Percentiles rank a stretch among this genome's conserved stretches.
These are phyloP conservation scores for Aspergillus ibericus DNA, from an alignment of 2,329 filamentous ascomycete species.

Conservation along the genomic window DNA sequence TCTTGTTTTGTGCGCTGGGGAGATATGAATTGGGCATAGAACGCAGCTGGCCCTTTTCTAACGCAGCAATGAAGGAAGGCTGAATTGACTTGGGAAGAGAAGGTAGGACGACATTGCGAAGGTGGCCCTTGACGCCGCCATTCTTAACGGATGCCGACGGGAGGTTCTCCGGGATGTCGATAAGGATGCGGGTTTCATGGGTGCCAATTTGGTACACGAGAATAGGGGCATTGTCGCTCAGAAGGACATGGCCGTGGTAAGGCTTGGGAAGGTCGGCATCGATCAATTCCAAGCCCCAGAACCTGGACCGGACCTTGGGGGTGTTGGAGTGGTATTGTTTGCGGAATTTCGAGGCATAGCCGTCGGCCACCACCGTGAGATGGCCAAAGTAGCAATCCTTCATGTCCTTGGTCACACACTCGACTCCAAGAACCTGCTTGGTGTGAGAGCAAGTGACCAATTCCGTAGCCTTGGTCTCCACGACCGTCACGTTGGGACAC, in stretches of 20 bases:
- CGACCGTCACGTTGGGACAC: constrained; percentile 80
- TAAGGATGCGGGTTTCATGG: constrained; percentile 84
- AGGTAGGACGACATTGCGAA: constrained; percentile 76
- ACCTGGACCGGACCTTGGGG: constrained; percentile 77
- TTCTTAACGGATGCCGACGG: constrained; percentile 70
- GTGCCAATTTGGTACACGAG: constrained; percentile 96
- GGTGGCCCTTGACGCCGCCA: constrained; percentile 83
- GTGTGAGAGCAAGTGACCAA: constrained; percentile 69
- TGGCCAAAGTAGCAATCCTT: constrained; percentile 83
- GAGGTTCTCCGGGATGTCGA: constrained; percentile 80
- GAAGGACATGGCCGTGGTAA: constrained; percentile 81
- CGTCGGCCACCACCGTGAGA: constrained; percentile 86
- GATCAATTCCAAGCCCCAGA: constrained; percentile 90
- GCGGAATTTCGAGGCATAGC: constrained; percentile 88
- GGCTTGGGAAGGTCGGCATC: constrained; percentile 76
- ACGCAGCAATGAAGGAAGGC: constrained; percentile 71
- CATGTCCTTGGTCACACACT: constrained; percentile 64
- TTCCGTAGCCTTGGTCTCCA: constrained; percentile 83
- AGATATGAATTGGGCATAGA: constrained; percentile 97
- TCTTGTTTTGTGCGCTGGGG: constrained; percentile 71
- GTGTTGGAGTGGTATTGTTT: constrained; percentile 69
- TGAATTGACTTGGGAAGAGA: constrained; percentile 70
- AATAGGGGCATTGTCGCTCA: constrained; percentile 74
- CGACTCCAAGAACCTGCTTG: constrained; percentile 77
- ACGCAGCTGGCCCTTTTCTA: constrained; percentile 75